phyloP scores from a whole-genome alignment of 495 filamentous ascomycete species.

The Penicillium nucicola region DNA sequence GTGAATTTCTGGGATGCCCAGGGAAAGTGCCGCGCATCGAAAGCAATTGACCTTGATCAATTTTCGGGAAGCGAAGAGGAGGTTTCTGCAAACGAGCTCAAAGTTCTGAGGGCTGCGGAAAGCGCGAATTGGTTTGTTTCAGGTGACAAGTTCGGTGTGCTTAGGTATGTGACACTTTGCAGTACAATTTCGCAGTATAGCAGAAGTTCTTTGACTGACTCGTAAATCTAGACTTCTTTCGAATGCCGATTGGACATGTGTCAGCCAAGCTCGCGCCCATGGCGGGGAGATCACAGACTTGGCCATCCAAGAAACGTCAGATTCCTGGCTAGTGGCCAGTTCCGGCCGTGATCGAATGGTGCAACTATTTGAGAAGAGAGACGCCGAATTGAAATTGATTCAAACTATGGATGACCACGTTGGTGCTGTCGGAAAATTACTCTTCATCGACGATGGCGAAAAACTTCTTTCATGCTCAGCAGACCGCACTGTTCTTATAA shows the following conservation, averaged over 20 bases:
- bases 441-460: conserved; percentile 61
- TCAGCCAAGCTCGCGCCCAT: conserved; percentile 76
- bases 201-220: conserved; percentile 19
- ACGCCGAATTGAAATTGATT: conserved; percentile 53
- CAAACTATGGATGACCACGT: conserved; percentile 81
- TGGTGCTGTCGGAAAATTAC: conserved; percentile 60
- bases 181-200: no score
- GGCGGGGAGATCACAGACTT: conserved; percentile 82
- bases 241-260: conserved; percentile 44
- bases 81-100: conserved; percentile 66
- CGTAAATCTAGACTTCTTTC: conserved; percentile 38
- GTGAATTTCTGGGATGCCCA: conserved; percentile 78
- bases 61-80: conserved; percentile 53
- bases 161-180: conserved; percentile 54
- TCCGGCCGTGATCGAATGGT: conserved; percentile 85
- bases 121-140: conserved; percentile 65
- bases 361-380: conserved; percentile 71
- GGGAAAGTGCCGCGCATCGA: conserved; percentile 62
- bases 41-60: conserved; percentile 68
- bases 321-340: conserved; percentile 61
- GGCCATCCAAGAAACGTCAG: conserved; percentile 45
- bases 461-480: conserved; percentile 81
- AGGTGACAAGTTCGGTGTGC: conserved; percentile 80
- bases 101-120: conserved; percentile 58
- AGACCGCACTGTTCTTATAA: conserved; percentile 78